Evolutionary conservation across 345 rosid species (phyloP), one percentile per base, ranked within the genome.

Genomic region (Psidium friedrichsthalianum): DNA sequence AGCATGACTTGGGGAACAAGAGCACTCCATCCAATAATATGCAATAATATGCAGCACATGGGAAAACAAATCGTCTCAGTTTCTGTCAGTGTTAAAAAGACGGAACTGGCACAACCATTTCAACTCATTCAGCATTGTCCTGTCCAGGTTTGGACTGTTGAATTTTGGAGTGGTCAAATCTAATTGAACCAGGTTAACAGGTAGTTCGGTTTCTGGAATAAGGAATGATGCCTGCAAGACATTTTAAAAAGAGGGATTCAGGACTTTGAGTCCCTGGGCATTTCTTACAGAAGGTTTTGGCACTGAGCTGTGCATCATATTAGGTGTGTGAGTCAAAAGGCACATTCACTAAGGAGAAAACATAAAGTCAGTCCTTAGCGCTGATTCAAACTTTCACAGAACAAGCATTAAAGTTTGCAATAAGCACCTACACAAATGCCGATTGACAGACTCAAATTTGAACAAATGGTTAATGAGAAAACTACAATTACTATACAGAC

Each of bases 171-270:
- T 6, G 1, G 25, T 69, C 80, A 69, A 69, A 36, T 6, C 47
- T 69, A 36, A 32, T 56, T 56, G n/a, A 56, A 36, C 47, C 25
- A 32, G 47, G 78, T 13, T 36, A n/a, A 3, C 42, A 20, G 47
- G 47, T 69, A 20, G 32, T 36, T 69, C 0, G 6, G 24, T 32
- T 18, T 8, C 47, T 0, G 0, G 44, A 69, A 36, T 6, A 18
- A 69, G 47, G 24, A 69, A 36, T 69, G 80, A 69, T 5, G 47
- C 14, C 40, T 0, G 1, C 47, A 69, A 18, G 44, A 64, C 80
- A 36, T 69, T 69, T 10, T 36, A 2, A 69, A 16, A 69, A 69
- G 36, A 7, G 1, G 1, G 24, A 69, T 36, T 36, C 80, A 69
- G 47, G 24, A 69, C 47, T 36, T 36, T 36, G 22, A 9, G 1